These are phyloP conservation scores for Ascocoryne sarcoides DNA, from an alignment of 2,329 filamentous ascomycete genomes.

Conservation along the genomic window DNA sequence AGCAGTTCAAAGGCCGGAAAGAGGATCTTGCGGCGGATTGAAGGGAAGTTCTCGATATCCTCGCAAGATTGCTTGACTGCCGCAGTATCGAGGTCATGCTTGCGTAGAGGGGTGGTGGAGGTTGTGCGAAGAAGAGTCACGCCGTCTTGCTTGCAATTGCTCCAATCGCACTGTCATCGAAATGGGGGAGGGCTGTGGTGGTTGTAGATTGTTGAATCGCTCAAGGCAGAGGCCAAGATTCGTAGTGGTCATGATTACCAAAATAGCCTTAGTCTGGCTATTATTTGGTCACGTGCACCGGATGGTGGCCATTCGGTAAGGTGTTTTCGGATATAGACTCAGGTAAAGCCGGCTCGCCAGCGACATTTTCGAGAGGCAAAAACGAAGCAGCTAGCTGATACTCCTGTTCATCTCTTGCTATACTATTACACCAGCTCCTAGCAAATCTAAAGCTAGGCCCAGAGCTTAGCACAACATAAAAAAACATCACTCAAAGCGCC, in stretches of 20 bases:
- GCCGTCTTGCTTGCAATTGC: not conserved
- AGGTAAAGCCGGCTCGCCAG: no score
- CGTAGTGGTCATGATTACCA: not conserved
- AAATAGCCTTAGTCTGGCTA: not conserved
- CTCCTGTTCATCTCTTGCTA: no score
- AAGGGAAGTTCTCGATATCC: constrained; percentile 48
- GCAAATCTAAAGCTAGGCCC: no score
- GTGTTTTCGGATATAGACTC: no score
- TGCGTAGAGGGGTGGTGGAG: constrained; percentile 21
- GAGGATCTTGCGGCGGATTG: constrained; percentile 40
- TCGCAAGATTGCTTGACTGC: constrained; percentile 57
- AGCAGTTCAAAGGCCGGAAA: constrained; percentile 32
- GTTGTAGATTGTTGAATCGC: not conserved
- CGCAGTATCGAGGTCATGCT: constrained; percentile 60
- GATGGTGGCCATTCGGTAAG: no score
- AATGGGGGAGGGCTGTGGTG: not conserved
- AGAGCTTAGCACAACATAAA: no score
- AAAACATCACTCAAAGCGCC: no score
- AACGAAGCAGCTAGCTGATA: no score
- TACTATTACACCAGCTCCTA: no score
- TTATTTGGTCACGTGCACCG: not conserved
- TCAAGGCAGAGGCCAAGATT: not conserved
- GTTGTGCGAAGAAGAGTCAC: constrained; percentile 12
- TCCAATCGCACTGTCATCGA: not conserved
- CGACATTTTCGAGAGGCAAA: no score